Evolutionary conservation across 768 basidiomycete species (phyloP).

Genomic region (Leccinum rimulosum): DNA sequence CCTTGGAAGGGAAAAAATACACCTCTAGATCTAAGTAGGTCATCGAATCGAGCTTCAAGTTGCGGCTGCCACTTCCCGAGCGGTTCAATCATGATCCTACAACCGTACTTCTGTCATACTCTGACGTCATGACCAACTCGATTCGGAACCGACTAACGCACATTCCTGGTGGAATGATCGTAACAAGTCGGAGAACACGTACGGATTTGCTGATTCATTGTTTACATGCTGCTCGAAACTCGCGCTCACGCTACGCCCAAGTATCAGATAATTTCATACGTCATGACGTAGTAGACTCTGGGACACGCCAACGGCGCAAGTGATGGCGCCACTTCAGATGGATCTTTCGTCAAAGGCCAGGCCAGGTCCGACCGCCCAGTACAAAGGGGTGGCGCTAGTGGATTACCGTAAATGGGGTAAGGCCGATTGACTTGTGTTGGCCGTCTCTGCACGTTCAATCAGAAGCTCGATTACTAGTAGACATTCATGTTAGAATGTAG

Average conservation of each 20-base stretch:
- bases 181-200: neutral
- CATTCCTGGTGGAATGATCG: neutral
- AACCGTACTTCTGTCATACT: too few relatives aligned
- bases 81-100: too few relatives aligned
- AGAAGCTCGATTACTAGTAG: too few relatives aligned
- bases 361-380: neutral
- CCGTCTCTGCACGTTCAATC: neutral
- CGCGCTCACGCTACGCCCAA: neutral
- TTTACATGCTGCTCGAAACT: neutral
- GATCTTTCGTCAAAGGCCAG: neutral
- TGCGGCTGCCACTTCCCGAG: too few relatives aligned
- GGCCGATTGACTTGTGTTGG: neutral
- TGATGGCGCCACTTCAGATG: neutral
- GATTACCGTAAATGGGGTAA: neutral
- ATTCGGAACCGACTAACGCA: neutral
- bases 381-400: neutral
- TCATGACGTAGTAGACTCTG: too few relatives aligned
- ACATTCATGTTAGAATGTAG: too few relatives aligned
- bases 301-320: neutral
- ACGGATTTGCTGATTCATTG: neutral
- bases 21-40: too few relatives aligned
- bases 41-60: too few relatives aligned
- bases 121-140: too few relatives aligned
- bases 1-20: too few relatives aligned
- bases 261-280: neutral